Evolutionary conservation across 257 asterid species (phyloP).

Genomic region (Cordia subcordata): DNA sequence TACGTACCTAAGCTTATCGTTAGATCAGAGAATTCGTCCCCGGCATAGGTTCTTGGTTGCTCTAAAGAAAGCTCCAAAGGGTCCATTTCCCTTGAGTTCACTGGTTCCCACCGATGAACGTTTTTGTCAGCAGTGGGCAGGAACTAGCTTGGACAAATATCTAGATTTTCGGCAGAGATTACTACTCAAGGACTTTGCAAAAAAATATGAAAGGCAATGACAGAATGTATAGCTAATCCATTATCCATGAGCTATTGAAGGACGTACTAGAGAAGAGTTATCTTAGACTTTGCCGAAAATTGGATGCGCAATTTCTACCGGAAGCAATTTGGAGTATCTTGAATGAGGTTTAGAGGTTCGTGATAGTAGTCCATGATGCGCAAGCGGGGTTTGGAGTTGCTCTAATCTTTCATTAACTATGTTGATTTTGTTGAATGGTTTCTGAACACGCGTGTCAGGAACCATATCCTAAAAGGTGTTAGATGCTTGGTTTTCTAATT

Average conservation of each 20-base stretch:
- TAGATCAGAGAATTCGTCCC: constrained; percentile 94
- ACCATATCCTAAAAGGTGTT: no score
- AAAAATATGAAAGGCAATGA: constrained; percentile 63
- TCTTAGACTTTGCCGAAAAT: not conserved
- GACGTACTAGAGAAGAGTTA: not conserved
- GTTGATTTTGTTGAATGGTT: no score
- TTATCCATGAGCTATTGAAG: not conserved
- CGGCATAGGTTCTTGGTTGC: constrained; percentile 87
- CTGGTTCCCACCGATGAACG: constrained; percentile 84
- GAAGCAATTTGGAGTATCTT: not conserved
- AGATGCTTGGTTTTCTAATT: no score
- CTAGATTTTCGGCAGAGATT: constrained; percentile 80
- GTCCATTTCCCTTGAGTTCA: constrained; percentile 92
- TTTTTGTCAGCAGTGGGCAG: constrained; percentile 97
- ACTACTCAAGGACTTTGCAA: constrained; percentile 75
- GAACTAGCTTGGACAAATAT: constrained; percentile 80
- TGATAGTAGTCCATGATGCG: no score
- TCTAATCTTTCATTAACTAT: no score
- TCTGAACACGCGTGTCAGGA: no score
- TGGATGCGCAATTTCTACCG: no score
- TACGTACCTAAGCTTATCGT: constrained; percentile 76
- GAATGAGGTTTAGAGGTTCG: no score
- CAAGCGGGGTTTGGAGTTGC: no score
- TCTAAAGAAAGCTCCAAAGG: constrained; percentile 84
- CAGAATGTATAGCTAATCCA: constrained; percentile 4